Percentiles rank a stretch among this genome's conserved stretches.
These are phyloP conservation scores for Tetracentron sinense DNA, from an alignment of 164 flowering plant species.

Conservation along the genomic window DNA sequence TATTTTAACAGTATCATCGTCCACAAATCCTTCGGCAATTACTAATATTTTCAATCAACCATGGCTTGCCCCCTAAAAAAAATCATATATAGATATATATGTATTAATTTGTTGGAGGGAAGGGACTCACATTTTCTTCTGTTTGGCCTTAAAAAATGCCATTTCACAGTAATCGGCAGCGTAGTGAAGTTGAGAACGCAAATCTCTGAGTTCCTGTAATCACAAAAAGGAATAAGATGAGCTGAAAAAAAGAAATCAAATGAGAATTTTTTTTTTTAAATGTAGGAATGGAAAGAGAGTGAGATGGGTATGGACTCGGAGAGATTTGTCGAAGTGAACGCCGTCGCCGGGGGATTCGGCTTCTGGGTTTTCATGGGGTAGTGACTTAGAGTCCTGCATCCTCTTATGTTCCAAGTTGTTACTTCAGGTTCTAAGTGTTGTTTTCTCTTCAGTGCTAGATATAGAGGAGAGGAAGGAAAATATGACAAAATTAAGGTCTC, in stretches of 20 bases:
- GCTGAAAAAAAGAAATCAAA: background rate
- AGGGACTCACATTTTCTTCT: conserved; percentile 39
- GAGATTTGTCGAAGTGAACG: conserved; percentile 33
- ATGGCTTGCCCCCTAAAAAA: too few species aligned
- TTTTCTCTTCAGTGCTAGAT: too few species aligned
- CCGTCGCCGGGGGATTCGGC: conserved; percentile 15
- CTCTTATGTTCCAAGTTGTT: background rate
- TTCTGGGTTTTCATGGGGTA: conserved; percentile 8
- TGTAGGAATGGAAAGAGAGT: background rate
- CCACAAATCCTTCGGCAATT: too few species aligned
- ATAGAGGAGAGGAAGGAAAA: too few species aligned
- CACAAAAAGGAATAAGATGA: background rate
- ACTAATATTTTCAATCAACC: too few species aligned
- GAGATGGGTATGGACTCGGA: conserved; percentile 23
- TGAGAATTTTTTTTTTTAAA: too few species aligned
- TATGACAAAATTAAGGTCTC: too few species aligned
- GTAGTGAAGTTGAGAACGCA: conserved; percentile 66
- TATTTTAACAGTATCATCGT: too few species aligned
- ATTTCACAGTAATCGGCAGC: conserved; percentile 75
- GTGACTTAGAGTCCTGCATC: conserved; percentile 11
- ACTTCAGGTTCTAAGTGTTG: background rate
- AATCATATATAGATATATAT: too few species aligned
- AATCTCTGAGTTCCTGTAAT: conserved; percentile 60
- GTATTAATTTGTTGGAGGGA: too few species aligned
- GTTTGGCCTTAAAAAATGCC: conserved; percentile 41